phyloP scores from a whole-genome alignment of 495 filamentous ascomycete genomes.

The Xylaria palmicola region DNA sequence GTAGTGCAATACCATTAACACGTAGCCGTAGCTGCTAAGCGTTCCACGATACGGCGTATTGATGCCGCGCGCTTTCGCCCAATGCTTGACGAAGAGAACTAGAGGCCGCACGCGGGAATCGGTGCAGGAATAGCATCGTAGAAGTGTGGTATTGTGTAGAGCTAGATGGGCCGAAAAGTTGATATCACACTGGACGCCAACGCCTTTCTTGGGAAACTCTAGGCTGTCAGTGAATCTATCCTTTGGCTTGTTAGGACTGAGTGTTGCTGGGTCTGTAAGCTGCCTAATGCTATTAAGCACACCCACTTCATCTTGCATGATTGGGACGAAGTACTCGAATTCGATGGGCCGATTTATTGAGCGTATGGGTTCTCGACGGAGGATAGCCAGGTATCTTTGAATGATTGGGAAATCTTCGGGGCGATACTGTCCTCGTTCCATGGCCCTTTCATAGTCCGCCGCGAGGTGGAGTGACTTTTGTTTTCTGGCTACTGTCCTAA shows the following conservation, averaged over 20 bases:
- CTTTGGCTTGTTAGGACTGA: conserved; percentile 48
- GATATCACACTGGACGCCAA: conserved; percentile 79
- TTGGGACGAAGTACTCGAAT: conserved; percentile 29
- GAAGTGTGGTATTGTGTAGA: conserved; percentile 73
- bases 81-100: conserved; percentile 79
- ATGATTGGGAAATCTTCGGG: conserved; percentile 31
- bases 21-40: conserved; percentile 81
- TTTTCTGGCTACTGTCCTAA: conserved; percentile 36
- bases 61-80: conserved; percentile 78
- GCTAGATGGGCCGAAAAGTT: conserved; percentile 79
- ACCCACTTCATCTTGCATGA: conserved; percentile 15
- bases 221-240: conserved; percentile 55
- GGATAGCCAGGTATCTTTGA: conserved; percentile 40
- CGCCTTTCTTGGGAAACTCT: conserved; percentile 66
- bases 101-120: conserved; percentile 71
- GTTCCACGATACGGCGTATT: conserved; percentile 81
- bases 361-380: conserved; percentile 29
- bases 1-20: conserved; percentile 92
- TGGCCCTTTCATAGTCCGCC: conserved; percentile 45
- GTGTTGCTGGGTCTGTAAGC: conserved; percentile 40
- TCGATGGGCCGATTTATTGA: conserved; percentile 10
- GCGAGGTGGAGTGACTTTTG: conserved; percentile 51
- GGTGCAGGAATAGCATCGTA: conserved; percentile 72
- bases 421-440: conserved; percentile 40
- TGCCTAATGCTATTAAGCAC: conserved; percentile 34